phyloP scores from a whole-genome alignment of 2,329 filamentous ascomycete species.

The Sphaerostilbella broomeana region DNA sequence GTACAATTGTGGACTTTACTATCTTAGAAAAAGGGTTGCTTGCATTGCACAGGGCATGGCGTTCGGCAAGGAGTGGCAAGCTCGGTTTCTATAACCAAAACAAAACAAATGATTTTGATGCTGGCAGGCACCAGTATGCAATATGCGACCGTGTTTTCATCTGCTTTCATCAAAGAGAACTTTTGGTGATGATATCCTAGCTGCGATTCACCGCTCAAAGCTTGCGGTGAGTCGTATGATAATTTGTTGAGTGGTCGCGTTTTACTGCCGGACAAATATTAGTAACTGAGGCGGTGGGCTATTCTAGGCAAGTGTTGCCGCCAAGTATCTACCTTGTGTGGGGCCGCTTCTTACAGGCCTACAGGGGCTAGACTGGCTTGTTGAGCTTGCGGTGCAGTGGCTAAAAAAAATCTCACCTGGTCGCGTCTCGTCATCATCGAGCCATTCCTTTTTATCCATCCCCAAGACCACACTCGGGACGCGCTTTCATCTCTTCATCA shows the following conservation, averaged over 20 bases:
- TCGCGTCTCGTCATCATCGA: slow-evolving; percentile 12
- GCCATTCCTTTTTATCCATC: slow-evolving; percentile 12
- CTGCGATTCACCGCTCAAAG: slow-evolving; percentile 11
- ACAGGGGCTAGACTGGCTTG: slow-evolving; percentile 7
- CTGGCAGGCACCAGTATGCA: too few relatives aligned
- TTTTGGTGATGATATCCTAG: slow-evolving; percentile 1
- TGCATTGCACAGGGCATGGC: too few relatives aligned
- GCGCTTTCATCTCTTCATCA: slow-evolving; percentile 4
- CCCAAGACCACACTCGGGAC: slow-evolving; percentile 5
- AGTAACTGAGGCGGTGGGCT: slow-evolving; percentile 5
- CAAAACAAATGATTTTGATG: too few relatives aligned
- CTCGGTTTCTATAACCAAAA: too few relatives aligned
- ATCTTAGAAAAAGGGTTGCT: too few relatives aligned
- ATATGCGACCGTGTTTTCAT: too few relatives aligned
- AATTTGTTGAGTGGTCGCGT: too few relatives aligned
- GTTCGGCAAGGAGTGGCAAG: too few relatives aligned
- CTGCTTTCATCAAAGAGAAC: too few relatives aligned
- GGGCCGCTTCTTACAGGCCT: slow-evolving; percentile 10
- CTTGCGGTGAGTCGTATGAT: too few relatives aligned
- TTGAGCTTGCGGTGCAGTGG: neutral
- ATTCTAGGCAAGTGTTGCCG: neutral
- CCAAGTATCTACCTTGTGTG: slow-evolving; percentile 11
- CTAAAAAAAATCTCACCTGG: slow-evolving; percentile 13
- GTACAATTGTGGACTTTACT: too few relatives aligned
- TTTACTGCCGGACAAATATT: slow-evolving; percentile 11